A percentile compares a stretch with the other conserved stretches of the same genome.
phyloP scores from a whole-genome alignment of 2,329 filamentous ascomycete genomes.

The Aspergillus ibericus region DNA sequence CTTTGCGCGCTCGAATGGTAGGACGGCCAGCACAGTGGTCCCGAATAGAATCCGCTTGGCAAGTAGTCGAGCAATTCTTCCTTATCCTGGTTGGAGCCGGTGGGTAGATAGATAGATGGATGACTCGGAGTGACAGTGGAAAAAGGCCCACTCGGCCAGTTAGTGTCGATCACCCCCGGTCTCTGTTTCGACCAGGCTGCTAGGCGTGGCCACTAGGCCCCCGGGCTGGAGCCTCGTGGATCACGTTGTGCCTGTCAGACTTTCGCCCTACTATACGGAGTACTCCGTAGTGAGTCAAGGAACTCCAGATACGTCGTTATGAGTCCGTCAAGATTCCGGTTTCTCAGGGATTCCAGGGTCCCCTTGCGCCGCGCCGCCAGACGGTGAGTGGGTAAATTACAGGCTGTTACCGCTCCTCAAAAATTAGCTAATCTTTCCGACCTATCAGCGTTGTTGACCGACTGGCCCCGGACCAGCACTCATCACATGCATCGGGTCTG shows the following conservation, averaged over 20 bases:
- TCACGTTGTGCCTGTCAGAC: neutral
- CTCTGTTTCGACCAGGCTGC: constrained; percentile 8
- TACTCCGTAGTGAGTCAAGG: no score
- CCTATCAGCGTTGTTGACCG: neutral
- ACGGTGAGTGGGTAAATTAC: neutral
- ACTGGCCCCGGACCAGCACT: constrained; percentile 11
- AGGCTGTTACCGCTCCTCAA: neutral
- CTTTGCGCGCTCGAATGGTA: neutral
- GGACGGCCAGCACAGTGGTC: neutral
- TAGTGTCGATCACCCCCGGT: constrained; percentile 14
- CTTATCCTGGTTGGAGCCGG: no score
- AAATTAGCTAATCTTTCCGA: constrained; percentile 15
- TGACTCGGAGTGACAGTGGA: neutral
- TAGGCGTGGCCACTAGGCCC: constrained; percentile 13
- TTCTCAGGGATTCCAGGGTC: neutral
- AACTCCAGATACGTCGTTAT: no score
- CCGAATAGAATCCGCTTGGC: neutral
- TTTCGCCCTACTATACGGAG: neutral
- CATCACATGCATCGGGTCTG: constrained; percentile 19
- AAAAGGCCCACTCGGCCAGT: constrained; percentile 6
- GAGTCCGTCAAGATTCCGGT: neutral
- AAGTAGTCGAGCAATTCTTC: neutral
- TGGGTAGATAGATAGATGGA: no score
- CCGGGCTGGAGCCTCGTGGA: constrained; percentile 12
- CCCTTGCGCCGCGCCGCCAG: neutral